These are phyloP conservation scores for Colletotrichum siamense DNA, from an alignment of 2,329 filamentous ascomycete genomes.

Conservation along the genomic window DNA sequence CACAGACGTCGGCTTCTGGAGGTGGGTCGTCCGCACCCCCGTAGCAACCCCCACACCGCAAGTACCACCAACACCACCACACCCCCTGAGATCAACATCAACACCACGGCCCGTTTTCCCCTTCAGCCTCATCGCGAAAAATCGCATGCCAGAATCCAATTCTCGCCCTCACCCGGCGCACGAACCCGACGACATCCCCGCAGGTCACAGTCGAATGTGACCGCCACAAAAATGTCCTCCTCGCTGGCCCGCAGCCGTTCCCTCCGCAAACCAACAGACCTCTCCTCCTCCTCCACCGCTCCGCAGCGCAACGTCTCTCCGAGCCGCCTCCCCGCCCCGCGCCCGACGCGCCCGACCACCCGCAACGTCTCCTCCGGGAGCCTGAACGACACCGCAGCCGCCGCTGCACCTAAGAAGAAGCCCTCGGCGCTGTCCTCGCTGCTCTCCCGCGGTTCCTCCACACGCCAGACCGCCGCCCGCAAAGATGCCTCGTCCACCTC, in stretches of 20 bases:
- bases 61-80: background rate
- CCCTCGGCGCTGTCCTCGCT: background rate
- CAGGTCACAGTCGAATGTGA: background rate
- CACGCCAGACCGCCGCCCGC: background rate
- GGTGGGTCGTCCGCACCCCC: background rate
- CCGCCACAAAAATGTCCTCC: conserved; percentile 42
- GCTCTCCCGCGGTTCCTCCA: background rate
- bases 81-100: conserved; percentile 17
- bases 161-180: background rate
- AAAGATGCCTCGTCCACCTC: background rate
- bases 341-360: background rate
- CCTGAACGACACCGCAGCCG: conserved; percentile 11
- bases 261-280: conserved; percentile 45
- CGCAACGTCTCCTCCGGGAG: conserved; percentile 14
- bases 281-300: background rate
- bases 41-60: conserved; percentile 11
- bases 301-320: conserved; percentile 8
- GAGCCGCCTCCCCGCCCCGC: conserved; percentile 16
- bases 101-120: background rate
- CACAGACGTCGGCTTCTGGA: background rate
- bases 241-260: conserved; percentile 52
- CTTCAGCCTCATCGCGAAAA: background rate
- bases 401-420: conserved; percentile 13
- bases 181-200: background rate
- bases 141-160: background rate